Conservation (phyloP, 257 asterid species). For the Ocimum tenuiflorum region DNA sequence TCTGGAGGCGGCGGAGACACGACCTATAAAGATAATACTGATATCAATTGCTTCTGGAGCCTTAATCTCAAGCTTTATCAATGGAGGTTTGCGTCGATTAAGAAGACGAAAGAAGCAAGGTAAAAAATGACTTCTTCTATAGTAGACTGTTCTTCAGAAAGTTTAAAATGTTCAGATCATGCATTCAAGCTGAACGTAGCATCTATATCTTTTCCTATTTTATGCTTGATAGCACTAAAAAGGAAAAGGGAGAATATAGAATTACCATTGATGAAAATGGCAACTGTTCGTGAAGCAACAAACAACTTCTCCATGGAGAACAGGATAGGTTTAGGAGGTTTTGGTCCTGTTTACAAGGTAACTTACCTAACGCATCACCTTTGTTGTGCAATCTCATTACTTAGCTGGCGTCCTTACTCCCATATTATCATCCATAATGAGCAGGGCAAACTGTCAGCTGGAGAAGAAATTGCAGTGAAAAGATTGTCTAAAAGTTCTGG, state of each 20-base stretch:
- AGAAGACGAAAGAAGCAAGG: conserved; percentile 12
- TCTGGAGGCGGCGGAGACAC: not conserved
- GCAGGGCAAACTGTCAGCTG: conserved; percentile 20
- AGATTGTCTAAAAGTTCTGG: conserved; percentile 31
- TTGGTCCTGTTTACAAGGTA: conserved; percentile 43
- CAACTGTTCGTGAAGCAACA: conserved; percentile 27
- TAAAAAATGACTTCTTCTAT: not conserved
- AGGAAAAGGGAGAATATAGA: conserved; percentile 19
- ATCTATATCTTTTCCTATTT: too few species aligned
- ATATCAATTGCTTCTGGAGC: conserved; percentile 14
- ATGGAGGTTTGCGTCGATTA: not conserved
- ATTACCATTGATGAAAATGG: conserved; percentile 27
- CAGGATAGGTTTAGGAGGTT: conserved; percentile 39
- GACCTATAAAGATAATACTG: conserved; percentile 1
- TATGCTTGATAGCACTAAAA: not conserved
- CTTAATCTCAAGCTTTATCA: conserved; percentile 7
- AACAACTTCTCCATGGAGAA: conserved; percentile 29
- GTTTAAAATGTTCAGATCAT: not conserved
- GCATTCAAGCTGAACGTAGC: not conserved
- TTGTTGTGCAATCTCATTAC: too few species aligned
- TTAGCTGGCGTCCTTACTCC: not conserved
- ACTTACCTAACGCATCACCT: not conserved
- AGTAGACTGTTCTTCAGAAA: not conserved
- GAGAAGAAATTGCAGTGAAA: conserved; percentile 39
- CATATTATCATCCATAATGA: conserved; percentile 5